Percentiles rank a stretch among this genome's conserved stretches.
Conservation (phyloP, 2,329 filamentous ascomycete genomes). For the Calonectria pauciramosa region DNA sequence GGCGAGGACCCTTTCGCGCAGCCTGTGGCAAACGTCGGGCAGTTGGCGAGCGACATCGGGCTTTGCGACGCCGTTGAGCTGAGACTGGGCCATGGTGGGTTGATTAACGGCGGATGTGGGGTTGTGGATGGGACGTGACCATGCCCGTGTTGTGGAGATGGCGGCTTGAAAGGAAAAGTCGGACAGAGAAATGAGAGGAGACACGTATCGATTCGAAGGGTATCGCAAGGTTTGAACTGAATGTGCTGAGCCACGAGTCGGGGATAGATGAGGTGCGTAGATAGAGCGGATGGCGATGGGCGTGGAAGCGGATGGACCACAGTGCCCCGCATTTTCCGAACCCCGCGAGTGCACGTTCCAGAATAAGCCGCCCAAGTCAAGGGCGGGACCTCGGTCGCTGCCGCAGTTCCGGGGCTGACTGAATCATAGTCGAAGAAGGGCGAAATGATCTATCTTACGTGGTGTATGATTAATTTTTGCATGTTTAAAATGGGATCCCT, state of each 20-base stretch:
- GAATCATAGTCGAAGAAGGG: no score
- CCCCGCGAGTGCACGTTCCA: slow-evolving; percentile 5
- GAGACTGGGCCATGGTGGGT: slow-evolving; percentile 19
- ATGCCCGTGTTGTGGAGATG: neutral
- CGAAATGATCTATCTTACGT: neutral
- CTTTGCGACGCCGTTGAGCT: slow-evolving; percentile 29
- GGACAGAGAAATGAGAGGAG: neutral
- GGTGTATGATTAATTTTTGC: neutral
- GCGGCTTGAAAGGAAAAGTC: neutral
- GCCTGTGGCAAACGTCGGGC: slow-evolving; percentile 61
- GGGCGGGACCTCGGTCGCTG: slow-evolving; percentile 4
- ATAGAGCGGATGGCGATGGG: neutral
- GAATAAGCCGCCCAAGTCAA: slow-evolving; percentile 2
- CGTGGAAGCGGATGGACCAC: slow-evolving; percentile 24
- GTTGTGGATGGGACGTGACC: neutral
- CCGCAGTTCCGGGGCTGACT: neutral
- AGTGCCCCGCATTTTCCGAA: slow-evolving; percentile 24
- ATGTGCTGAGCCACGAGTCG: neutral
- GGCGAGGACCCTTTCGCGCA: slow-evolving; percentile 71
- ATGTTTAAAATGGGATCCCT: no score
- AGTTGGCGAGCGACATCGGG: slow-evolving; percentile 39
- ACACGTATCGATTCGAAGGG: neutral
- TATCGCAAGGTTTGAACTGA: neutral
- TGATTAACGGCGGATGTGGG: neutral
- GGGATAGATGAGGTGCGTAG: neutral